These are phyloP conservation scores for Nemophila menziesii DNA, from an alignment of 257 asterid genomes.

Conservation along the genomic window DNA sequence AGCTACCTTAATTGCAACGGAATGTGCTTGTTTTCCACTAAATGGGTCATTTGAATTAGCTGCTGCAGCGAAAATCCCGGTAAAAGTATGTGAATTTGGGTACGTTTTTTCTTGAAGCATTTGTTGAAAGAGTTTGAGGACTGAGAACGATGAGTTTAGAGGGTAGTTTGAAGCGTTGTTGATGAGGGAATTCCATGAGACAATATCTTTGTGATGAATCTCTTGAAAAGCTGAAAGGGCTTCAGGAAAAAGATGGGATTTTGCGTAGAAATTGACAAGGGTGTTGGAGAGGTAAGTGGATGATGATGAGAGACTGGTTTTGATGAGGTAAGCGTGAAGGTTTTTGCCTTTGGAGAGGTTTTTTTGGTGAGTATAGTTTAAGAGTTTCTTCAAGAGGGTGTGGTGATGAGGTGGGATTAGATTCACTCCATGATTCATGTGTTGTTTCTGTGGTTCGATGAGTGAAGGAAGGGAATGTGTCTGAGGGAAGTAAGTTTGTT, in stretches of 20 bases:
- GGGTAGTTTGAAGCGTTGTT: constrained; percentile 43
- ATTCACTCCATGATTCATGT: constrained; percentile 31
- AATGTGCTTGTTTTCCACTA: constrained; percentile 45
- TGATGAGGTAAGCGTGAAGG: constrained; percentile 64
- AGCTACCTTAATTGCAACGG: constrained; percentile 30
- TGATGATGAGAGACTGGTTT: constrained; percentile 32
- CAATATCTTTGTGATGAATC: constrained; percentile 33
- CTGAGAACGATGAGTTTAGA: constrained; percentile 27
- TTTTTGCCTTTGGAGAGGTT: constrained; percentile 30
- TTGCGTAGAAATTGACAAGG: constrained; percentile 62
- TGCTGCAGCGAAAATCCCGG: constrained; percentile 62
- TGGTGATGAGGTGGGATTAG: constrained; percentile 28
- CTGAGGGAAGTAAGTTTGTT: too few species aligned
- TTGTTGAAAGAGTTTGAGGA: constrained; percentile 33
- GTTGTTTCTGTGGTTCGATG: too few species aligned
- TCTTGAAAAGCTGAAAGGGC: constrained; percentile 47
- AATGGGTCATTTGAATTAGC: constrained; percentile 23
- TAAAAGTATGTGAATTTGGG: constrained; percentile 63
- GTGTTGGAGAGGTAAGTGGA: constrained; percentile 38
- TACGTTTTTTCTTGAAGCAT: constrained; percentile 30
- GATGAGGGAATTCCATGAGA: constrained; percentile 72
- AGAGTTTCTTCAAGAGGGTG: constrained; percentile 40
- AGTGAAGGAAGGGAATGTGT: too few species aligned
- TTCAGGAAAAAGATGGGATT: constrained; percentile 42
- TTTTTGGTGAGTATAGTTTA: constrained; percentile 31